Evolutionary conservation across 1,139 yeast species (phyloP).

Genomic region (Insectozyma bohioensis): DNA sequence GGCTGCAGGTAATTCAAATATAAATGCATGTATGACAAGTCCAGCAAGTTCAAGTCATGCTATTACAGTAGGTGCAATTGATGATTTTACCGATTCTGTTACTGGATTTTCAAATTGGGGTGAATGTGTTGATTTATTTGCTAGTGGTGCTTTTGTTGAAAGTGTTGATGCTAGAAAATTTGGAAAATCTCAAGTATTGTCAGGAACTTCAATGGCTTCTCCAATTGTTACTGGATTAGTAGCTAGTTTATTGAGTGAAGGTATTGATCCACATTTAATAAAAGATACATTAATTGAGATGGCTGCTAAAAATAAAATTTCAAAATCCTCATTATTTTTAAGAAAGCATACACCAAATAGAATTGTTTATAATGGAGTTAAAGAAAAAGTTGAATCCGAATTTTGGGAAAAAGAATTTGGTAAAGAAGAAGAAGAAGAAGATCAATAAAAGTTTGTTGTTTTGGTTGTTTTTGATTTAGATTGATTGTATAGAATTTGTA

Average conservation of each 20-base stretch:
- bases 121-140: slow-evolving; percentile 77
- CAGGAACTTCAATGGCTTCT: slow-evolving; percentile 90
- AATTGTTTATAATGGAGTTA: slow-evolving; percentile 36
- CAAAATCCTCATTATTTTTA: slow-evolving; percentile 29
- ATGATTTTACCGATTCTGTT: slow-evolving; percentile 63
- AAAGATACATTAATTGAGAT: slow-evolving; percentile 36
- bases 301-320: slow-evolving; percentile 37
- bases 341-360: slow-evolving; percentile 38
- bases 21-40: slow-evolving; percentile 74
- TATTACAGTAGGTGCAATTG: slow-evolving; percentile 84
- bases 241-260: slow-evolving; percentile 62
- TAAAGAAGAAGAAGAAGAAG: slow-evolving; percentile 9
- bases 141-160: slow-evolving; percentile 70
- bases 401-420: slow-evolving; percentile 15
- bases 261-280: slow-evolving; percentile 45
- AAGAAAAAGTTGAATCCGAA: slow-evolving; percentile 13
- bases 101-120: slow-evolving; percentile 90
- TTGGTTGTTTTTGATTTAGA: slow-evolving; percentile 2
- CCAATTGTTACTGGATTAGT: slow-evolving; percentile 77
- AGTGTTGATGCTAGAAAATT: slow-evolving; percentile 38
- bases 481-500: slow-evolving; percentile 3
- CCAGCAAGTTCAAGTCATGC: slow-evolving; percentile 77
- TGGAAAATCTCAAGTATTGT: slow-evolving; percentile 40
- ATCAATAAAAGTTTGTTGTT: neutral
- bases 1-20: slow-evolving; percentile 84